These are phyloP conservation scores for Chlorella sp. DNA, from an alignment of 139 green algal genomes.

Conservation along the genomic window DNA sequence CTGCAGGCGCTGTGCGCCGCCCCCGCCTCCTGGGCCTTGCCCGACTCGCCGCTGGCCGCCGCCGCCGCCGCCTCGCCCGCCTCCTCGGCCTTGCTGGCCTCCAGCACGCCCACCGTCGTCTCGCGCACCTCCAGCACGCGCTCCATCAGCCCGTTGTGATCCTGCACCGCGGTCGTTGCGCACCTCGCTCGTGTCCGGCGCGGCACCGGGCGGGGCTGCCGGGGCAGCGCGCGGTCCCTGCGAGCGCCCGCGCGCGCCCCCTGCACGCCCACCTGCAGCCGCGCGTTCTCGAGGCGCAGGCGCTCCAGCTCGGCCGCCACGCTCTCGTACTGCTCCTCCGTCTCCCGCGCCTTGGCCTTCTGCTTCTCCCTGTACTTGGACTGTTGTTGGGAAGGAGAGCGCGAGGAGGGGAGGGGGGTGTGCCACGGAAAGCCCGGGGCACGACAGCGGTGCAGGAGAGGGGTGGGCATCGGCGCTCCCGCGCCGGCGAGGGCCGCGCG, in stretches of 20 bases:
- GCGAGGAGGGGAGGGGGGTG: background rate
- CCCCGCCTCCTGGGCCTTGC: background rate
- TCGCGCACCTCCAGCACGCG: conserved; percentile 22
- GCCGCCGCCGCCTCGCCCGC: background rate
- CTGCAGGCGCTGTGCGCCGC: background rate
- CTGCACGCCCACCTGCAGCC: conserved; percentile 7
- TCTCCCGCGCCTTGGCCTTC: background rate
- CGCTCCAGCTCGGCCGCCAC: conserved; percentile 32
- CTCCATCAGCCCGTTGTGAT: conserved; percentile 12
- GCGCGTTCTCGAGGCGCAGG: conserved; percentile 32
- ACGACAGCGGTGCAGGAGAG: background rate
- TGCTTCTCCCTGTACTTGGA: conserved; percentile 22
- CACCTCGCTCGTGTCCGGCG: no score
- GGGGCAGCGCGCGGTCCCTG: no score
- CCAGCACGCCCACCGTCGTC: conserved; percentile 41
- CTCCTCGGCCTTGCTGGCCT: conserved; percentile 32
- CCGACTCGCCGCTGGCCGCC: background rate
- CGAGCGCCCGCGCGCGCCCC: background rate
- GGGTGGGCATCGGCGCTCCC: background rate
- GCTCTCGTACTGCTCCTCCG: conserved; percentile 20
- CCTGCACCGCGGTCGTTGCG: background rate
- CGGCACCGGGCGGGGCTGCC: no score
- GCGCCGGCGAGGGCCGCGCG: background rate
- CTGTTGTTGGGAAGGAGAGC: background rate
- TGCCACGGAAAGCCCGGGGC: background rate